phyloP scores from a whole-genome alignment of 345 rosid species.

The Barbarea vulgaris region DNA sequence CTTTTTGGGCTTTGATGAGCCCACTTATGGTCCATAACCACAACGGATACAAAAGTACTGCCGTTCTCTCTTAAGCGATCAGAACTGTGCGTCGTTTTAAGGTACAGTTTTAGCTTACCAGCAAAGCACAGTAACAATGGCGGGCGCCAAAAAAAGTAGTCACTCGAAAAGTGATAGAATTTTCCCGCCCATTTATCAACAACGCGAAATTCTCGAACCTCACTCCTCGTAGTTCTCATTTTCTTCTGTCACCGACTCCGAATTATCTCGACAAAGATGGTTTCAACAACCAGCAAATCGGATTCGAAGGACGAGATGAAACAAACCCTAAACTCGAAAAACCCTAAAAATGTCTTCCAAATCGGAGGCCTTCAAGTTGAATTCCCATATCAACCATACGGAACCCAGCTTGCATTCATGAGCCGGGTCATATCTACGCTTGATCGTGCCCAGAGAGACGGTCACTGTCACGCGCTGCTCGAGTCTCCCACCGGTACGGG shows the following conservation, averaged over 20 bases:
- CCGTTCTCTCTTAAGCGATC: constrained; percentile 4
- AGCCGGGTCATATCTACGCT: constrained; percentile 87
- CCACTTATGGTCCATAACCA: not conserved
- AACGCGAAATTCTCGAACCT: not conserved
- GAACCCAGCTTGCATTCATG: constrained; percentile 95
- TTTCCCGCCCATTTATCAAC: constrained; percentile 34
- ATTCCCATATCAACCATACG: constrained; percentile 94
- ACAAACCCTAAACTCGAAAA: constrained; percentile 45
- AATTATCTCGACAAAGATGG: constrained; percentile 43
- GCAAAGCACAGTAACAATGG: constrained; percentile 2
- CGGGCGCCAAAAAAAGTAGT: constrained; percentile 24
- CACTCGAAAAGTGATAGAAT: not conserved
- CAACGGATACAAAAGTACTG: not conserved
- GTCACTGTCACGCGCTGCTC: constrained; percentile 85
- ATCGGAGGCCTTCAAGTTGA: constrained; percentile 80
- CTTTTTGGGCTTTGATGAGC: not conserved
- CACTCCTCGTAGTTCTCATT: not conserved
- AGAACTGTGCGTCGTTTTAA: constrained; percentile 25
- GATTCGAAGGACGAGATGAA: constrained; percentile 38
- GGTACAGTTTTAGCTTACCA: not conserved
- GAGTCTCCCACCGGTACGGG: constrained; percentile 99
- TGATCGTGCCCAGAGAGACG: constrained; percentile 85
- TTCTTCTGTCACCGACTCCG: not conserved
- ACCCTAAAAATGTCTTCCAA: constrained; percentile 50
- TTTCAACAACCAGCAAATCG: constrained; percentile 21